Conservation (phyloP, 257 asterid species). For the Nicotiana undulata region DNA sequence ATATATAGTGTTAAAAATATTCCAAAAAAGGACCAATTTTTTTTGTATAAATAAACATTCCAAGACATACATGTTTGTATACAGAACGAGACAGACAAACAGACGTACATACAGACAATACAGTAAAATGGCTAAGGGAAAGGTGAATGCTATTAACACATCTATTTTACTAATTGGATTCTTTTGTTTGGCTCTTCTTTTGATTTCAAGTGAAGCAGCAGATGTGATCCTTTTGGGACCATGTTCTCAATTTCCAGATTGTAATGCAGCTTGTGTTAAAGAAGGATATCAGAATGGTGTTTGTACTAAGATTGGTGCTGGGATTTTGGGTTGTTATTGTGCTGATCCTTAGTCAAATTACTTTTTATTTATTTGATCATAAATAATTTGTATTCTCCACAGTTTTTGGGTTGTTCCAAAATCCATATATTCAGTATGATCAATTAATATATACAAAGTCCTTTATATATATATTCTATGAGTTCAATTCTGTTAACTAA, state of each 20-base stretch:
- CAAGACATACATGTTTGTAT: neutral
- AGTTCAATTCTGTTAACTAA: neutral
- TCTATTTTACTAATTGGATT: slow-evolving; percentile 1
- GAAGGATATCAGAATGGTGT: neutral
- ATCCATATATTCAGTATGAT: neutral
- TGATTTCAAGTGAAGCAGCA: neutral
- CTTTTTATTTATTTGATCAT: neutral
- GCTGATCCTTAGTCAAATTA: neutral
- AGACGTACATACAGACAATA: neutral
- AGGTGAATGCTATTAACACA: neutral
- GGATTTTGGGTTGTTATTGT: neutral
- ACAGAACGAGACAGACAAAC: neutral
- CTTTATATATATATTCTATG: neutral
- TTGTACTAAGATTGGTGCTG: neutral
- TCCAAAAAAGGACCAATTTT: neutral
- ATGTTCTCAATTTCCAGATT: slow-evolving; percentile 3
- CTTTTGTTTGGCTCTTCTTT: neutral
- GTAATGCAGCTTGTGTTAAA: neutral
- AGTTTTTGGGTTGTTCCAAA: neutral
- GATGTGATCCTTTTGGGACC: slow-evolving; percentile 1
- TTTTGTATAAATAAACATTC: neutral
- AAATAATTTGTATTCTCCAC: neutral
- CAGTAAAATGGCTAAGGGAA: neutral
- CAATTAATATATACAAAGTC: neutral
- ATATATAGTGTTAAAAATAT: neutral